Base-by-base conservation (phyloP, 768 basidiomycete genomes). In the Lentinula raphanica region DNA sequence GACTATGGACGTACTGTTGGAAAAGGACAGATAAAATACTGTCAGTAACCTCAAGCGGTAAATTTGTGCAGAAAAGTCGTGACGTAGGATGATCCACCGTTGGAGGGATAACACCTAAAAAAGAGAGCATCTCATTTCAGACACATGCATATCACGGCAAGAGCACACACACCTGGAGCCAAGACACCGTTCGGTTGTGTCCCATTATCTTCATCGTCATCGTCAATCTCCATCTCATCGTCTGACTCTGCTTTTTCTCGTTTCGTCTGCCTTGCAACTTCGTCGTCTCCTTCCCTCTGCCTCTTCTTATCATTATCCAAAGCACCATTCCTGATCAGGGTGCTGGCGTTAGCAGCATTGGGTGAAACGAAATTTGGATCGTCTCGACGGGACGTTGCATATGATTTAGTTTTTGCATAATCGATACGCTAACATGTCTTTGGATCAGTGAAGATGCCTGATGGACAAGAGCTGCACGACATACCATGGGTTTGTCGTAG, bases 141-240 rank as follows among this genome's bases (percentile, higher is more conserved):
- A 11, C 1, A 53, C 31, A 38, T 36, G 28, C 23, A 8, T 32
- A 23, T 13, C 3, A 38, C 13, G 12, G 31, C 13, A 25, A 4
- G 23, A 51, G 36, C 58, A 40, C 38, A 58, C 58, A 40, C 38
- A 58, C 58, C 58, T 44, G 49, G 36, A 46, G 51, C 23, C 15
- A 27, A 17, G 23, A 23, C 46, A n/a, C 65, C 69, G 49, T 59
- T 71, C 59, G 70, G 71, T 60, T 72, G 78, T 48, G 74, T 73
- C 36, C 19, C 49, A 21, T 7, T 50, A 19, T 50, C 49, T 3
- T 53, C 49, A 56, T 91, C 88, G 48, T 97, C 93, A 50, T 94
- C 92, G 60, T 94, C 93, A 66, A 94, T 92, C 74, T 96, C 94
- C 88, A 95, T 95, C 74, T 94, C 92, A 56, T 86, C 93, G 61